phyloP scores from a whole-genome alignment of 2,329 filamentous ascomycete genomes.

The Calonectria naviculata region DNA sequence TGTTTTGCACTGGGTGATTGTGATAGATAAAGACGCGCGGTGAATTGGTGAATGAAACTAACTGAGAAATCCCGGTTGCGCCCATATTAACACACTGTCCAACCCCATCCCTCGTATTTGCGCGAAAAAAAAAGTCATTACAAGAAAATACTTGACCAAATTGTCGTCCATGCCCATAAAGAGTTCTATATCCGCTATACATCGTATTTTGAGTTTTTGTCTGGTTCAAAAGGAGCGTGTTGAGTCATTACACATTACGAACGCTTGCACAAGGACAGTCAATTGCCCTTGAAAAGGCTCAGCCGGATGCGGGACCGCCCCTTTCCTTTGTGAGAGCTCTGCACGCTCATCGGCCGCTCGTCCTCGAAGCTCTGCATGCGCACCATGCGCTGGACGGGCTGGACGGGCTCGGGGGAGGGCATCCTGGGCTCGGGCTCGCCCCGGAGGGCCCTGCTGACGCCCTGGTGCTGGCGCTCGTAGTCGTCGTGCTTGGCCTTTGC shows the following conservation, averaged over 20 bases:
- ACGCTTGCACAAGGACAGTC: slow-evolving; percentile 8
- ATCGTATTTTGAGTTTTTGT: not conserved
- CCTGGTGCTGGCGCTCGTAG: slow-evolving; percentile 21
- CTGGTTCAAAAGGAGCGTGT: not conserved
- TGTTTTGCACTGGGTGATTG: not conserved
- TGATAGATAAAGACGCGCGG: not conserved
- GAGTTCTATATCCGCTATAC: slow-evolving; percentile 10
- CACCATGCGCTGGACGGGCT: slow-evolving; percentile 13
- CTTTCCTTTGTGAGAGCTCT: slow-evolving; percentile 22
- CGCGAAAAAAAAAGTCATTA: not conserved
- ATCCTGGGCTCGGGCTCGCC: slow-evolving; percentile 18
- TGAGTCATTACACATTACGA: slow-evolving; percentile 20
- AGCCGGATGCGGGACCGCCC: slow-evolving; percentile 14
- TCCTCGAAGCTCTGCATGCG: slow-evolving; percentile 22
- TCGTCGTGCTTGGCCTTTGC: slow-evolving; percentile 24
- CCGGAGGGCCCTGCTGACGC: slow-evolving; percentile 15
- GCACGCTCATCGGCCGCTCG: slow-evolving; percentile 16
- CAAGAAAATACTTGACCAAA: slow-evolving; percentile 3
- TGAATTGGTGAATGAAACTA: not conserved
- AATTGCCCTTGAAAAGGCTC: slow-evolving; percentile 25
- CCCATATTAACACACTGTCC: not conserved
- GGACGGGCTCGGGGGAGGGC: slow-evolving; percentile 16
- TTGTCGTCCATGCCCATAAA: not conserved
- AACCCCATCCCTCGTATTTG: not conserved
- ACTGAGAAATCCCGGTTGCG: not conserved